Percentiles rank a stretch among this genome's conserved stretches.
These are phyloP conservation scores for Mycena leptocephala DNA, from an alignment of 768 basidiomycete species.

Conservation along the genomic window DNA sequence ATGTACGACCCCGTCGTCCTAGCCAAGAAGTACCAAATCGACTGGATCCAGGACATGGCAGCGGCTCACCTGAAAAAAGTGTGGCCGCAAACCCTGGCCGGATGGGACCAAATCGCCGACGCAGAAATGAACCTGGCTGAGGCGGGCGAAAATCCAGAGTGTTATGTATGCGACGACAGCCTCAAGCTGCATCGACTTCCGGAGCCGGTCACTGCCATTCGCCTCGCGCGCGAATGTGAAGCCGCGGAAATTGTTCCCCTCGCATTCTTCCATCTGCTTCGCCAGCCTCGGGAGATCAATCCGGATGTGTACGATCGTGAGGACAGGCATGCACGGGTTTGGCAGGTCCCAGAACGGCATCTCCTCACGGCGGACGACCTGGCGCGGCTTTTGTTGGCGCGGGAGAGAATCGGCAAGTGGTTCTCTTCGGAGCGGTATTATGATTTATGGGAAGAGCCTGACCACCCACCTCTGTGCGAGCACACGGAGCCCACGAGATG, in stretches of 20 bases:
- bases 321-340: not conserved
- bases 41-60: conserved; percentile 13
- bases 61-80: conserved; percentile 9
- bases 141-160: not conserved
- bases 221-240: conserved; percentile 16
- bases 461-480: too few species aligned
- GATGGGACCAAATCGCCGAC: not conserved
- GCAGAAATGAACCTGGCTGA: not conserved
- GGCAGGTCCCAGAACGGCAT: not conserved
- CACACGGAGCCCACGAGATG: too few species aligned
- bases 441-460: too few species aligned
- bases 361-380: not conserved
- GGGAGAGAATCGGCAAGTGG: conserved; percentile 13
- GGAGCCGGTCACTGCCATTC: conserved; percentile 12
- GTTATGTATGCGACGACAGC: not conserved
- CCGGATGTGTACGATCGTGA: not conserved
- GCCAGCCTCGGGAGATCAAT: not conserved
- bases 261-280: conserved; percentile 1
- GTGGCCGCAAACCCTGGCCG: not conserved
- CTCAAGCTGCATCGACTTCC: not conserved
- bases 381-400: conserved; percentile 5
- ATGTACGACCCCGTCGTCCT: not conserved
- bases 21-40: conserved; percentile 25
- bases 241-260: not conserved
- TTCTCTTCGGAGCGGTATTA: not conserved